phyloP scores from a whole-genome alignment of 176 grass and related monocot species.

The Guadua angustifolia region DNA sequence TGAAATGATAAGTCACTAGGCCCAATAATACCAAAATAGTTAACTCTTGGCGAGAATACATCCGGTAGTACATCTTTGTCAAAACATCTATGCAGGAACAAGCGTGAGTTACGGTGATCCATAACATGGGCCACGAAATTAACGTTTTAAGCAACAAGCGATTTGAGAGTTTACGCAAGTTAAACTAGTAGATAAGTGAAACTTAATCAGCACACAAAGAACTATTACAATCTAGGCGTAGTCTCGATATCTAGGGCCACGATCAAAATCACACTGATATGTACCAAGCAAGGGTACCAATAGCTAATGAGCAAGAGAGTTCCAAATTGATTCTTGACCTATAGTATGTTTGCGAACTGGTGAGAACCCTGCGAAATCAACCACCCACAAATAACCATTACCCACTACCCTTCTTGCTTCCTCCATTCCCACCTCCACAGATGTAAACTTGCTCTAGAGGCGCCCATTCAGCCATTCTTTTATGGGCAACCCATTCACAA shows the following conservation, averaged over 20 bases:
- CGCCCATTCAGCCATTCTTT: background rate
- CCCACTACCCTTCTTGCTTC: background rate
- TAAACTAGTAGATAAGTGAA: background rate
- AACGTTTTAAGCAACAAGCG: background rate
- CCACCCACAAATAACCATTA: background rate
- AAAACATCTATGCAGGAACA: background rate
- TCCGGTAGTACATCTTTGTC: background rate
- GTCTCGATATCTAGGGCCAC: background rate
- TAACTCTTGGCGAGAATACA: conserved; percentile 9
- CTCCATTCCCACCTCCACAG: background rate
- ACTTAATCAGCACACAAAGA: conserved; percentile 12
- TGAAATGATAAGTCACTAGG: conserved; percentile 2
- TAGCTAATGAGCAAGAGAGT: background rate
- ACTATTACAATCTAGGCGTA: background rate
- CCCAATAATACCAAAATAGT: background rate
- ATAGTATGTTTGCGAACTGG: background rate
- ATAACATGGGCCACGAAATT: background rate
- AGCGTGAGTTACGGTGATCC: background rate
- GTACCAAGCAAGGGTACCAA: background rate
- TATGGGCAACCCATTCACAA: too few relatives aligned
- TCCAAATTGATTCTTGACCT: background rate
- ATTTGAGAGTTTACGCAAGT: background rate
- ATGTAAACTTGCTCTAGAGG: background rate
- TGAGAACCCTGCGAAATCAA: background rate
- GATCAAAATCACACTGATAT: background rate